These are phyloP conservation scores for Pseudocercospora crystallina DNA, from an alignment of 2,329 filamentous ascomycete genomes.

Conservation along the genomic window DNA sequence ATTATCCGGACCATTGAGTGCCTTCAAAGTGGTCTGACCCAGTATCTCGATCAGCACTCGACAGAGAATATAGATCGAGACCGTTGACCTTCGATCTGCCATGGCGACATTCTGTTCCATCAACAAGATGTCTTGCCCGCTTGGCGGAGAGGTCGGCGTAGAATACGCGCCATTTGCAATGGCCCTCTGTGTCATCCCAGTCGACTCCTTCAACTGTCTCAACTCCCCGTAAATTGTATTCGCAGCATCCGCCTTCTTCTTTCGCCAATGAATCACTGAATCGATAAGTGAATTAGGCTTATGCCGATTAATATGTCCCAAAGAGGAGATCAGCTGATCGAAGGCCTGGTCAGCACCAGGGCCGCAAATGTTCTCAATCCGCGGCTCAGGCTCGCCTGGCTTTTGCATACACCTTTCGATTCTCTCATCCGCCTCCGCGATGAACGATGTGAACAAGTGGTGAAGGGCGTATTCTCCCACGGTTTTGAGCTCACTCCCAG, in stretches of 20 bases:
- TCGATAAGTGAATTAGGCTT: conserved; percentile 96
- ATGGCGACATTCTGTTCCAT: conserved; percentile 32
- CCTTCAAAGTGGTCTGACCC: conserved; percentile 77
- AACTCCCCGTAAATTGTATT: conserved; percentile 36
- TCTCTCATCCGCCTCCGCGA: conserved; percentile 94
- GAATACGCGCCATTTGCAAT: conserved; percentile 19
- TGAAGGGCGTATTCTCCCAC: conserved; percentile 98
- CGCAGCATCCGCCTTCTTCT: conserved; percentile 88
- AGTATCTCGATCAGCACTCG: conserved; percentile 93
- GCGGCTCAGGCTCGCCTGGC: conserved; percentile 75
- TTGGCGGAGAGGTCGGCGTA: conserved; percentile 22
- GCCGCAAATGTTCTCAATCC: conserved; percentile 87
- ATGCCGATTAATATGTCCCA: conserved; percentile 90
- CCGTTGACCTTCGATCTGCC: conserved; percentile 79
- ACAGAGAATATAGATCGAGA: conserved; percentile 94
- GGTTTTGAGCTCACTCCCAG: conserved; percentile 71
- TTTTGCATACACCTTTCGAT: conserved; percentile 83
- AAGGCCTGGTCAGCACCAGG: conserved; percentile 84
- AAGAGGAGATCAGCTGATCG: conserved; percentile 87
- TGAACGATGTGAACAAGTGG: conserved; percentile 95
- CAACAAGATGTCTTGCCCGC: conserved; percentile 26
- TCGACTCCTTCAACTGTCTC: conserved; percentile 26
- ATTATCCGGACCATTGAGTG: conserved; percentile 53
- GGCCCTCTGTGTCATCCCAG: conserved; percentile 25
- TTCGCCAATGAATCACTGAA: conserved; percentile 97